Conservation (phyloP, 2,329 filamentous ascomycete genomes). For the Stagonosporopsis chrysanthemi region DNA sequence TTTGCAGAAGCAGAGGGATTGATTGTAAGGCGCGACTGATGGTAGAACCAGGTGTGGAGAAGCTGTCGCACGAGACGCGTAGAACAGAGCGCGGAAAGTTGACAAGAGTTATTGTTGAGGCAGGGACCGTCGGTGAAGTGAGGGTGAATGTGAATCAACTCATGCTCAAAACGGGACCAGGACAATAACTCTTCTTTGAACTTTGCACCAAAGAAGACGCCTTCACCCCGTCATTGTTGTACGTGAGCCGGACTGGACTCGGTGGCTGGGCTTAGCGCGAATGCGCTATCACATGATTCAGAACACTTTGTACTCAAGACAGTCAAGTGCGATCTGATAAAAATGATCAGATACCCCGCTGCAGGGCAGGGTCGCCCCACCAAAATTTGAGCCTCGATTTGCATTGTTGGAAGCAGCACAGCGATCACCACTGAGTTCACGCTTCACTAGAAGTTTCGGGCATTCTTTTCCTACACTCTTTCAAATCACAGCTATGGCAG, state of each 20-base stretch:
- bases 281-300: constrained; percentile 18
- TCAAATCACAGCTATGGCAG: constrained; percentile 33
- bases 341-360: constrained; percentile 21
- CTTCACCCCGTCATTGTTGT: constrained; percentile 28
- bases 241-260: constrained; percentile 4
- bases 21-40: background rate
- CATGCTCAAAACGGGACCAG: constrained; percentile 13
- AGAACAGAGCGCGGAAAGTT: background rate
- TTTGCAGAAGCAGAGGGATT: background rate
- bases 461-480: background rate
- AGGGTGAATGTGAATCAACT: constrained; percentile 21
- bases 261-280: constrained; percentile 25
- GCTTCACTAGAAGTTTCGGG: background rate
- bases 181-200: constrained; percentile 20
- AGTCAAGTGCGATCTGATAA: constrained; percentile 32
- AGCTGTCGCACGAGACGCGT: constrained; percentile 1
- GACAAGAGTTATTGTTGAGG: constrained; percentile 1
- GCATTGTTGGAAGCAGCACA: constrained; percentile 8
- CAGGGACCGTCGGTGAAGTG: constrained; percentile 25
- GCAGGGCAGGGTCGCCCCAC: constrained; percentile 26
- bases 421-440: constrained; percentile 9
- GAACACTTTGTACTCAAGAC: constrained; percentile 9
- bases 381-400: constrained; percentile 36
- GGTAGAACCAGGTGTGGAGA: background rate
- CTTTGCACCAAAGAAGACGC: constrained; percentile 19